Base-by-base conservation (phyloP, 2,329 filamentous ascomycete genomes). In the Cordyceps farinosa region DNA sequence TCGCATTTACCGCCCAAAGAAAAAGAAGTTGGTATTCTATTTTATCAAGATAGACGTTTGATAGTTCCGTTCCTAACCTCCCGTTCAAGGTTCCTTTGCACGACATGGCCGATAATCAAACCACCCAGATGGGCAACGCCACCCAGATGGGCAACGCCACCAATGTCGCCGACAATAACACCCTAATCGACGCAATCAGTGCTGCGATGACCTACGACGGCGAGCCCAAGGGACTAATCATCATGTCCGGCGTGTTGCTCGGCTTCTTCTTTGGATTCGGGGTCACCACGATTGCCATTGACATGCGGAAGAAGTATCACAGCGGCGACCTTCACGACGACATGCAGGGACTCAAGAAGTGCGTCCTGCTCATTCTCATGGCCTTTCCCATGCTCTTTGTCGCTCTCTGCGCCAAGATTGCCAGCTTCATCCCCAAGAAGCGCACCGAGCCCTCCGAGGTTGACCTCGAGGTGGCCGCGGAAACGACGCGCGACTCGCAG, bases 271-370 rank as follows among this genome's bases (percentile, higher is more conserved):
- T 63, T 60, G 44, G 30, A 10, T 44, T 48, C 22, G 8, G 53
- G 36, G 3, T 52, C 11, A 27, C 6, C 11, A 22, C 58, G n/a
- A 10, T 59, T n/a, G 22, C 2, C n/a, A 32, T 48, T 4, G 54
- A 59, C 47, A 52, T 63, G 55, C 38, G 36, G 11, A n/a, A 15
- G 9, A 63, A 63, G 61, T 6, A 36, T 30, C 61, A 53, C 45
- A 52, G 1, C 38, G 53, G 61, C n/a, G 61, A 63, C 45, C 61
- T 63, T 2, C 53, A 5, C 15, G 53, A 58, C 3, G 61, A 63
- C 47, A 11, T 63, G 61, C 22, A 4, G 5, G 34, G 53, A 7
- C 5, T 36, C 38, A 45, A 48, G n/a, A 45, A 38, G 3, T 17
- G 36, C 4, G 5, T 62, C 38, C 17, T 58, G 29, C 17, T 44